A percentile compares a stretch with the other conserved stretches of the same genome.
Conservation (phyloP, 805 yeast species). For the Kodamaea laetipori region DNA sequence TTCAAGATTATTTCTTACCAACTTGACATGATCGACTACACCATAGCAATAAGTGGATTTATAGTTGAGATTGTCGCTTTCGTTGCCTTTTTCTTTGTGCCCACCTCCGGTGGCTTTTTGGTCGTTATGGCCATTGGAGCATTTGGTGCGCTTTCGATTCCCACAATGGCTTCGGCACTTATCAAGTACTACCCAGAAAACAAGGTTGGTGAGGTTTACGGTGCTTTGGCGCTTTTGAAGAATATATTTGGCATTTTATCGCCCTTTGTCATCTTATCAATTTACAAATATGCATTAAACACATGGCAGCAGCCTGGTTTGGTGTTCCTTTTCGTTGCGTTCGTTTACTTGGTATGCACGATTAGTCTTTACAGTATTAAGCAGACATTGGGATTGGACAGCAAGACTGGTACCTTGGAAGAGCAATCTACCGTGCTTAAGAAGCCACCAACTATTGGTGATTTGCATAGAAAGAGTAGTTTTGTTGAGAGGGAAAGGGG, state of each 20-base stretch:
- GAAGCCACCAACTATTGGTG: conserved; percentile 11
- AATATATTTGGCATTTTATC: conserved; percentile 48
- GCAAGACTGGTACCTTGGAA: conserved; percentile 6
- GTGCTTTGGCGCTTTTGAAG: conserved; percentile 64
- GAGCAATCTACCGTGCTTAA: conserved; percentile 10
- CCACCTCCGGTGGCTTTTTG: conserved; percentile 30
- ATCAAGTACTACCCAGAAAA: conserved; percentile 62
- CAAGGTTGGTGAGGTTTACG: conserved; percentile 70
- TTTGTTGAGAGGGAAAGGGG: conserved; percentile 15
- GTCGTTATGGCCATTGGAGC: conserved; percentile 40
- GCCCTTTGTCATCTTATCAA: conserved; percentile 50
- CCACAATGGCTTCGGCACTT: conserved; percentile 59
- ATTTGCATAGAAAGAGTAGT: conserved; percentile 23
- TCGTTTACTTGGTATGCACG: conserved; percentile 15
- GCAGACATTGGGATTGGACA: conserved; percentile 20
- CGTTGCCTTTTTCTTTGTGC: conserved; percentile 34
- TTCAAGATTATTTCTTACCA: conserved; percentile 39
- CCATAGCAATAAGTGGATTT: conserved; percentile 39
- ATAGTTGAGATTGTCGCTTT: conserved; percentile 42
- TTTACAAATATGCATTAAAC: conserved; percentile 44
- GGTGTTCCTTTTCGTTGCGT: conserved; percentile 26
- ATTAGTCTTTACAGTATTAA: conserved; percentile 20
- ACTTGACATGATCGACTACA: conserved; percentile 56
- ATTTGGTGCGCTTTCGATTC: conserved; percentile 53
- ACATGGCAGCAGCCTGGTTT: conserved; percentile 31